These are phyloP conservation scores for Brettanomyces bruxellensis DNA, from an alignment of 805 yeast genomes.

Conservation along the genomic window DNA sequence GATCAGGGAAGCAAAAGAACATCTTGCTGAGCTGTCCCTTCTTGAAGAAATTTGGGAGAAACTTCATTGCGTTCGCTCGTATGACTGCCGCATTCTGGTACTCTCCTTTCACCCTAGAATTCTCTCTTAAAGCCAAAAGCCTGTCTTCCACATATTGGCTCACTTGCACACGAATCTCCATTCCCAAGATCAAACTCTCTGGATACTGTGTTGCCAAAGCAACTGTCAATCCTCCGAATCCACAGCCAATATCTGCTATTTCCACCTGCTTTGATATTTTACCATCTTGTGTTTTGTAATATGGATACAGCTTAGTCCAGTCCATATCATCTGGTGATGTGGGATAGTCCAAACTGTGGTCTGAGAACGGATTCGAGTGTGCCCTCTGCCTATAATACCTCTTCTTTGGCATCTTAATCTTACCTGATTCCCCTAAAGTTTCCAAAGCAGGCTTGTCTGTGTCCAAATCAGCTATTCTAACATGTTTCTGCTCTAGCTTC, in stretches of 20 bases:
- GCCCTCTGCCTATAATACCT: slow-evolving; percentile 94
- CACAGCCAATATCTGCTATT: slow-evolving; percentile 96
- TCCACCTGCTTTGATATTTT: slow-evolving; percentile 48
- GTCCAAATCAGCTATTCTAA: slow-evolving; percentile 2
- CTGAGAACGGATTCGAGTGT: slow-evolving; percentile 95
- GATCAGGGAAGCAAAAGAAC: slow-evolving; percentile 99
- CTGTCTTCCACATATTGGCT: slow-evolving; percentile 95
- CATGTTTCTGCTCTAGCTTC: slow-evolving; percentile 1
- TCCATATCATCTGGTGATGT: slow-evolving; percentile 73
- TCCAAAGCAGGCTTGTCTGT: slow-evolving; percentile 3
- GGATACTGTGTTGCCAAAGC: slow-evolving; percentile 75
- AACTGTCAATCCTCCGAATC: slow-evolving; percentile 86
- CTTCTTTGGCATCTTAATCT: slow-evolving; percentile 57
- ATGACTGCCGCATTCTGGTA: slow-evolving; percentile 85
- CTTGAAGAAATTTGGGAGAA: slow-evolving; percentile 84
- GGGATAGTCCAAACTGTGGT: slow-evolving; percentile 88
- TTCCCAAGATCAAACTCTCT: slow-evolving; percentile 70
- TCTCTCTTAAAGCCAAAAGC: slow-evolving; percentile 75
- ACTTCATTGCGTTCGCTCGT: slow-evolving; percentile 96
- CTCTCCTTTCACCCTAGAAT: slow-evolving; percentile 25
- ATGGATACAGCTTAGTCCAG: slow-evolving; percentile 75
- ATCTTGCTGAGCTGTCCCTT: slow-evolving; percentile 80
- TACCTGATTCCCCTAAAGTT: slow-evolving; percentile 12
- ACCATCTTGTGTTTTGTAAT: slow-evolving; percentile 31
- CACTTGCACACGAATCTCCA: slow-evolving; percentile 97